Base-by-base conservation (phyloP, 495 filamentous ascomycete genomes). In the Xylaria longipes region DNA sequence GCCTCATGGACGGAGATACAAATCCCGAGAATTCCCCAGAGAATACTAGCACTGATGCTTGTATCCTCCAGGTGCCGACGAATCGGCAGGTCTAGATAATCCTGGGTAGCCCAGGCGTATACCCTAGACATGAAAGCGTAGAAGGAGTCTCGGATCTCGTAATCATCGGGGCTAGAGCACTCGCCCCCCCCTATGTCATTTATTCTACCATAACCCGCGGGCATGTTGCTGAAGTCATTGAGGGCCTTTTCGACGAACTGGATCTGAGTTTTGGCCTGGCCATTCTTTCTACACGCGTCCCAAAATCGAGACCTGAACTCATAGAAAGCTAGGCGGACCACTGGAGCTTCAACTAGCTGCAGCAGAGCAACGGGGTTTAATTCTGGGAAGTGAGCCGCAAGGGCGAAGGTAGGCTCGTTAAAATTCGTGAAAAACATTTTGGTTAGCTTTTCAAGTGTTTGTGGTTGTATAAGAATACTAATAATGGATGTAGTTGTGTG, bases 271-370 rank as follows among this genome's bases (percentile, higher is more conserved):
- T 0, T 14, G 31, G 31, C 7, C 3, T 8, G 20, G 14, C 0
- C 1, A 22, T 5, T 0, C n/a, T 1, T 22, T 12, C 12, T 39
- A 20, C 1, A 22, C 2, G 9, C 20, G 7, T 48, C 27, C 62
- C 62, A 65, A 4, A 31, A 65, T 0, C 41, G 27, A 2, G 14
- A 25, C 1, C 27, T 41, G 17, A 65, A 65, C 12, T 65, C 62
- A 2, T 46, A 46, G 15, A 64, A 64, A 2, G 61, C 61, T 11
- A 64, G 39, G 22, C 25, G 39, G 14, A 64, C 61, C 6, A n/a
- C 61, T 45, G 61, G 61, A 15, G 61, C n/a, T 5, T 64, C 61
- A 22, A 64, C 41, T 3, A 64, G 22, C 15, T 64, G 39, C 20
- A 64, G 61, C 6, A 64, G 22, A 14, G 61, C 61, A 7, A 64